Base-by-base conservation (phyloP, 2,329 filamentous ascomycete genomes). In the Colletotrichum abscissum region DNA sequence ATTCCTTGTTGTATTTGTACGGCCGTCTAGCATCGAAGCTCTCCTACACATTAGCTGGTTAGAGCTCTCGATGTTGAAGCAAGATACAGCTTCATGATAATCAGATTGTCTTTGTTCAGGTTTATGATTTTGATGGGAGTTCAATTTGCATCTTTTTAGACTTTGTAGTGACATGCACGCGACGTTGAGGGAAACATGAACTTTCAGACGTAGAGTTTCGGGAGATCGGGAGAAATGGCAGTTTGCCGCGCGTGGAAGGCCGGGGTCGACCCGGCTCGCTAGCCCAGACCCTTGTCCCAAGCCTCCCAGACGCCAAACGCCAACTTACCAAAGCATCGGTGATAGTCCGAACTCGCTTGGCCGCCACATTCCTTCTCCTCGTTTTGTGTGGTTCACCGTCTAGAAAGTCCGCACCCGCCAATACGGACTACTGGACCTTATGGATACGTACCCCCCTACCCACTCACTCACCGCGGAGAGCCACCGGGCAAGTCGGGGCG, bases 1-100 rank as follows among this genome's bases (percentile, higher is more conserved):
- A 69, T 64, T 73, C 66, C 52, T 33, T 38, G 11, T 64, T 73
- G 59, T 73, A 69, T 30, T 60, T 73, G 52, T 73, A 65, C 66
- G 46, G 70, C 59, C 59, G 38, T 35, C 26, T 35, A 72, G 49
- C 46, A 49, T 22, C 24, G 35, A 22, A 38, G 38, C 9, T 33
- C 52, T 22, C 52, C 19, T 46, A 26, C 63, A 42, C 33, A 46
- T 19, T 16, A 33, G 19, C 8, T 24, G 11, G 24, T 22, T 56
- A 5, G 14, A 65, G 63, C 35, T 33, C 6, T 57, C n/a, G 5
- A 38, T 33, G 52, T 7, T 56, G 65, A 49, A 58, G 38, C 63
- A 55, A 12, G 19, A 42, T 46, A 28, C 26, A 58, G 59, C 59
- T 73, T 60, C 38, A 33, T 5, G 24, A n/a, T 65, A 73, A 69